Evolutionary conservation across 2,329 filamentous ascomycete genomes (phyloP).

Genomic region (Cercospora berteroae): DNA sequence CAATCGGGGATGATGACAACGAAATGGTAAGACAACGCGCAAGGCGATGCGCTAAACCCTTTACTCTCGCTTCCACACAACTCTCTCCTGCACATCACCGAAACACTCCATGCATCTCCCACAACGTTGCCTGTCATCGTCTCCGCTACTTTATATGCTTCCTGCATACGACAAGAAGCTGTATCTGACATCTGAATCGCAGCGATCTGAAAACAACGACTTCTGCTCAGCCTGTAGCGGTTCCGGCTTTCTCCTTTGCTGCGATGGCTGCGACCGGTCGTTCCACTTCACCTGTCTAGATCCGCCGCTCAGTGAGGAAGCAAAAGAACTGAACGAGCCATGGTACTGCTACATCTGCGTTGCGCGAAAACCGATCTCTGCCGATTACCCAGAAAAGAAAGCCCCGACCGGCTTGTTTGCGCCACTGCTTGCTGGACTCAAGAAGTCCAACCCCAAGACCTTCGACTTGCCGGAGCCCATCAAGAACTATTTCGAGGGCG

Average conservation of each 20-base stretch:
- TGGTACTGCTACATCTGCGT: constrained; percentile 82
- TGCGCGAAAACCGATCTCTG: constrained; percentile 38
- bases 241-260: constrained; percentile 83
- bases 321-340: constrained; percentile 55
- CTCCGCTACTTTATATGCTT: constrained; percentile 23
- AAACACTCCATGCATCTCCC: constrained; percentile 34
- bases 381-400: constrained; percentile 34
- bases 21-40: constrained; percentile 51
- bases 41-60: constrained; percentile 33
- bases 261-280: constrained; percentile 84
- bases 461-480: constrained; percentile 64
- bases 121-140: constrained; percentile 28
- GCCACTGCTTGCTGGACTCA: constrained; percentile 56
- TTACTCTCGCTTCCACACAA: constrained; percentile 43
- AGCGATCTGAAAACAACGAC: constrained; percentile 70
- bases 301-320: constrained; percentile 63
- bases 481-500: constrained; percentile 75
- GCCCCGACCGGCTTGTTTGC: constrained; percentile 57
- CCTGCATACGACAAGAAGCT: constrained; percentile 21
- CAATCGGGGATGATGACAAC: constrained; percentile 59
- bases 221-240: constrained; percentile 83
- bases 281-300: constrained; percentile 90
- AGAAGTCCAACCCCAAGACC: constrained; percentile 37
- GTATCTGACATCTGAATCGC: constrained; percentile 42
- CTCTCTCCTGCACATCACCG: constrained; percentile 27